Base-by-base conservation (phyloP, 2,329 filamentous ascomycete species). In the Cyclaneusma minus region DNA sequence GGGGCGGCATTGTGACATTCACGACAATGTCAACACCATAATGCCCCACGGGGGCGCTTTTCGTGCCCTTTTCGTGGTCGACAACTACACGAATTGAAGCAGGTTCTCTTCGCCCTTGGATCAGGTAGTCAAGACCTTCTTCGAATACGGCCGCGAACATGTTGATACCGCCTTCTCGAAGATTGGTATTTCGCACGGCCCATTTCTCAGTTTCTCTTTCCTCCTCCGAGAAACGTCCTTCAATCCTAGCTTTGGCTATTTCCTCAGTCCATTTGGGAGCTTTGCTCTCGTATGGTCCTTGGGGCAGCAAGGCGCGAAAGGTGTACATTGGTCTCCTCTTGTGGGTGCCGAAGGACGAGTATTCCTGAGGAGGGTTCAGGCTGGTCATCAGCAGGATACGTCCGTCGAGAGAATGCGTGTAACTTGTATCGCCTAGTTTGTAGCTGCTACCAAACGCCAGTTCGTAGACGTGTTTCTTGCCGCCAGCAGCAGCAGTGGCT, bases 201-300 rank as follows among this genome's bases (percentile, higher is more conserved):
- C 83, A 94, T 39, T 67, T 71, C 10, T 73, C 64, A 31, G 76
- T 68, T 48, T 93, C 83, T 31, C 85, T 70, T 54, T 93, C 82
- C n/a, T 58, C 49, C 46, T 93, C 84, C 1, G 79, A 58, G 42
- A 91, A 93, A 7, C 85, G 69, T 5, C 74, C 78, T 51, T 94
- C 87, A 9, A 94, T 71, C 36, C 76, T 72, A 6, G 85, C 84
- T 52, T 87, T 91, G 24, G 74, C 70, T 8, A 94, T 62, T 36
- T 95, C 89, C 51, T 95, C 87, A 15, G 72, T 71, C 51, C 82
- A 74, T 33, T 76, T 80, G 11, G 62, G 57, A 2, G 78, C 81
- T 47, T 75, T 85, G 14, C 73, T 74, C 44, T 92, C 80, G 40
- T 87, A 87, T 6, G 66, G 55, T 27, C 82, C 80, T 26, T 75